Evolutionary conservation across 805 yeast genomes (phyloP), one percentile per base, ranked within the genome.

Genomic region (Metschnikowia cerradonensis): DNA sequence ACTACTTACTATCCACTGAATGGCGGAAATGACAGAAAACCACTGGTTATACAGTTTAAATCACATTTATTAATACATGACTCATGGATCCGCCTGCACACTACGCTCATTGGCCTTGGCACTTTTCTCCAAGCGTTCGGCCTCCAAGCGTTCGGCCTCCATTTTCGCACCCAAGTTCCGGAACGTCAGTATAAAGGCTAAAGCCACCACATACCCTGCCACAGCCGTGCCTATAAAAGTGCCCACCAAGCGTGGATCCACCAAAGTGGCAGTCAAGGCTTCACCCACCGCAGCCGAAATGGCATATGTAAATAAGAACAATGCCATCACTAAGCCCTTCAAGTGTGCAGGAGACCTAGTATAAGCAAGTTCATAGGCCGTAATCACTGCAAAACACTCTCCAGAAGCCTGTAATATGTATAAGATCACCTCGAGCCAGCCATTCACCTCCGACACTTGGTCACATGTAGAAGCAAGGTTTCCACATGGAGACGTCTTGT

Each of bases 281-380:
- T 70, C 73, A 3, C 74, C 68, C 45, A 78, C 64, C 11, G 82
- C 82, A 19, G 81, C 73, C 4, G 81, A 68, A 52, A 78, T 47
- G 3, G 82, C 80, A 41, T 74, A 67, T 41, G 75, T 73, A 53
- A 74, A 68, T 46, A 71, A 65, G 63, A 68, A 70, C 44, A 71
- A 57, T 17, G 83, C 78, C 69, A 77, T 67, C 14, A 78, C 81
- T 51, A 79, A 67, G 38, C 81, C 77, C 59, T 75, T 75, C 78
- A 79, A 73, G 38, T 71, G 66, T 6, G 68, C 73, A 32, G 83
- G 81, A 5, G 82, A 68, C 60, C 78, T 67, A 2, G 81, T 72
- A 62, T 79, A 80, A 0, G 84, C 83, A 51, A 79, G 65, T 61
- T 79, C 82, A 57, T 78, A 79, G 33, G 76, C 80, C 13, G 82